Evolutionary conservation across 768 basidiomycete species (phyloP), one percentile per base, ranked within the genome.

Genomic region (Boletellus ananas): DNA sequence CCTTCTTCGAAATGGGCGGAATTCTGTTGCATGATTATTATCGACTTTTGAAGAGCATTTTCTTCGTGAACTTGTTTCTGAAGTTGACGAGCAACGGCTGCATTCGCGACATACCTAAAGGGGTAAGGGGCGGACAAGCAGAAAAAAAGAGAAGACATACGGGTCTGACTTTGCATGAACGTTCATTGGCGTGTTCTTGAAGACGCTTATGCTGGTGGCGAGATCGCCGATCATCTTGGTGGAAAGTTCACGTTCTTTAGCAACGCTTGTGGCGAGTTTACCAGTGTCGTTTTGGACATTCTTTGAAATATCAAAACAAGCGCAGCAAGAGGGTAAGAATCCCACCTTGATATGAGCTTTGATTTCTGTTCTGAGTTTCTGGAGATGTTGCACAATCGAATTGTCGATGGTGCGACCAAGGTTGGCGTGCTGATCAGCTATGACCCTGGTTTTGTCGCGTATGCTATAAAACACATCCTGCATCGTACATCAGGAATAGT

Each of bases 21-120:
- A 66, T 95, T 95, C 57, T 94, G 93, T 61, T 99, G 95, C 83
- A 95, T 97, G 68, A 99, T 94, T 63, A 99, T 85, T 62, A 97
- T 90, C 3, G 87, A 90, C 68, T 98, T 99, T 71, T 99, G 95
- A 13, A 99, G 83, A 0, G 94, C 84, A 65, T 99, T 99, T 71
- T 99, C 96, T 71, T 96, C 95, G 70, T 93, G 84, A 39, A 97
- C 90, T 72, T 97, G 94, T 58, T 89, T 90, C 55, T 84, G 80
- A 14, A 96, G 81, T 66, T 96, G 93, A 45, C 80, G 84, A 17
- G 76, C 68, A 34, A 95, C 93, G 49, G 80, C 74, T 48, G 75
- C 71, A 66, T 93, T 91, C 50, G 80, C 75, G 42, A 90, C 76
- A 65, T 78, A 87, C 11, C 83, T 85, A 48, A 44, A 36, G 13